phyloP scores from a whole-genome alignment of 768 basidiomycete species.

The Lactarius sp. region DNA sequence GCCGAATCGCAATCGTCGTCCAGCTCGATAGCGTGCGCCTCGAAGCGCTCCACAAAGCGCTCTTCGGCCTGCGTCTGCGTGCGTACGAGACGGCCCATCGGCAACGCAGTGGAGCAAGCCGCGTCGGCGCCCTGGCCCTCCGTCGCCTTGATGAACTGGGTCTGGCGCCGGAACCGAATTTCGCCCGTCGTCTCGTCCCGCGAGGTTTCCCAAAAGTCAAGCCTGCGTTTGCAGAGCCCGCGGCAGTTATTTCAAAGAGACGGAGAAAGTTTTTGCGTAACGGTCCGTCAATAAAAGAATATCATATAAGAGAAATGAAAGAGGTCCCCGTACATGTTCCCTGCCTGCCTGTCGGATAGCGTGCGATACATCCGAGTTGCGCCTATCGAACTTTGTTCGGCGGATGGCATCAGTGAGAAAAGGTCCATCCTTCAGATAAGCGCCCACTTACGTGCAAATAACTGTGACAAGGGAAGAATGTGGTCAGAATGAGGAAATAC shows the following conservation, averaged over 20 bases:
- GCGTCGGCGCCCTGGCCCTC: neutral
- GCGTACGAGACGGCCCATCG: constrained; percentile 21
- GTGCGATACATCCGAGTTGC: constrained; percentile 24
- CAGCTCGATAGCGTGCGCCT: constrained; percentile 21
- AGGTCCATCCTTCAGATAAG: neutral
- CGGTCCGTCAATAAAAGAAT: too few relatives aligned
- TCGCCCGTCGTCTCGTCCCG: constrained; percentile 22
- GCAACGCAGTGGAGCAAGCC: constrained; percentile 15
- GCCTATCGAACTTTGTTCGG: constrained; percentile 18
- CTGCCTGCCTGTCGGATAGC: constrained; percentile 19
- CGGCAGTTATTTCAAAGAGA: too few relatives aligned
- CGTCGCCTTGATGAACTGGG: constrained; percentile 7
- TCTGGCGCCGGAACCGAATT: constrained; percentile 25
- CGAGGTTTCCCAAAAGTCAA: constrained; percentile 25
- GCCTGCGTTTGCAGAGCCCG: constrained; percentile 4
- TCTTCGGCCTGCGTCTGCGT: constrained; percentile 1
- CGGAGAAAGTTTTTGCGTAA: too few relatives aligned
- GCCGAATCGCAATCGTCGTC: constrained; percentile 16
- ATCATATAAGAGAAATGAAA: too few relatives aligned
- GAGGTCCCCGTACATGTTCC: constrained; percentile 12
- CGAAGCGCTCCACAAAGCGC: constrained; percentile 23
- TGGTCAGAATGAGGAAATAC: neutral
- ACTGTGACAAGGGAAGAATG: constrained; percentile 7
- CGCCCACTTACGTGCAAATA: constrained; percentile 22
- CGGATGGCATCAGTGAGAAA: neutral